Evolutionary conservation across 352 stramenopile genomes (phyloP).

Genomic region (Bremia lactucae): DNA sequence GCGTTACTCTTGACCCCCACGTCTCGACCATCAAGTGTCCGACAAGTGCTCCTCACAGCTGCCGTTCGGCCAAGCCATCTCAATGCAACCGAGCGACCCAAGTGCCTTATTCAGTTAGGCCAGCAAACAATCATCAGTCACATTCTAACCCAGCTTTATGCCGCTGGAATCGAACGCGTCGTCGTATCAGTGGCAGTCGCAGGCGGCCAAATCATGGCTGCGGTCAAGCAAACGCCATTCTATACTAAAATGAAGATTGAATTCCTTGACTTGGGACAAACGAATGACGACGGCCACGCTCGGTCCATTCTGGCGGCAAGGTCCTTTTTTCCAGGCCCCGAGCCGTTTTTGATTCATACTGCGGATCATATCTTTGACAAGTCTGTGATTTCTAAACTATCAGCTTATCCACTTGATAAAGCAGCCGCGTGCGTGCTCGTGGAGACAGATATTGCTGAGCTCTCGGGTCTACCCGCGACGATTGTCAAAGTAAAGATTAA

Average conservation of each 20-base stretch:
- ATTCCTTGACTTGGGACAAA: conserved; percentile 63
- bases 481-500: conserved; percentile 54
- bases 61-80: conserved; percentile 40
- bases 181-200: conserved; percentile 65
- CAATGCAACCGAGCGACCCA: conserved; percentile 45
- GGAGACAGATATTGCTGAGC: conserved; percentile 51
- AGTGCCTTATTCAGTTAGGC: conserved; percentile 65
- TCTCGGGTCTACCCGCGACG: conserved; percentile 48
- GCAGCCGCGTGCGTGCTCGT: conserved; percentile 61
- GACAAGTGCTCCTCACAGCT: conserved; percentile 58
- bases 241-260: conserved; percentile 76
- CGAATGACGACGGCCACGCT: conserved; percentile 56
- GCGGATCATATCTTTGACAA: conserved; percentile 83
- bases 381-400: conserved; percentile 55
- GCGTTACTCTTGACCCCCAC: conserved; percentile 15
- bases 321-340: conserved; percentile 44
- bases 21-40: conserved; percentile 13
- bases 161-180: conserved; percentile 61
- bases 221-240: conserved; percentile 54
- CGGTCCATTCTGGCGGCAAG: conserved; percentile 60
- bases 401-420: conserved; percentile 42
- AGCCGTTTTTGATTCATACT: conserved; percentile 76
- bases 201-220: conserved; percentile 43
- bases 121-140: conserved; percentile 69
- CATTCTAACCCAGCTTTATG: conserved; percentile 69